Evolutionary conservation across 139 green algal species (phyloP).

Genomic region (Mychonastes homosphaera): DNA sequence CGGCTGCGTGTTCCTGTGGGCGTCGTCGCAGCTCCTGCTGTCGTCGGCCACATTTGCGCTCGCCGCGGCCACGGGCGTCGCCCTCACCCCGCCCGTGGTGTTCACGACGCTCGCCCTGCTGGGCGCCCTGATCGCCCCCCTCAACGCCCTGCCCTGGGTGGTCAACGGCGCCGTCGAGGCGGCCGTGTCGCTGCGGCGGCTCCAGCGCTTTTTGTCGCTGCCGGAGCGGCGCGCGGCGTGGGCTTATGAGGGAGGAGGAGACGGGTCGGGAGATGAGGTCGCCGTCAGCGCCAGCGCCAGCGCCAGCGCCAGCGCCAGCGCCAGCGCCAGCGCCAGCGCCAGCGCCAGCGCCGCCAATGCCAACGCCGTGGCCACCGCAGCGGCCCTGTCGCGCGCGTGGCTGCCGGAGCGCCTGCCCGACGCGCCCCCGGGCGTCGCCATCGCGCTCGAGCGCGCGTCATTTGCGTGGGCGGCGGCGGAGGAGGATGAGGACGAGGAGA

Average conservation of each 20-base stretch:
- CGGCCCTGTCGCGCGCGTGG: slow-evolving; percentile 5
- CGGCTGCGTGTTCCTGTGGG: slow-evolving; percentile 86
- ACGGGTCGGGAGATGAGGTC: too few relatives aligned
- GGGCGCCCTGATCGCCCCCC: slow-evolving; percentile 58
- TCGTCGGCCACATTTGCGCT: slow-evolving; percentile 48
- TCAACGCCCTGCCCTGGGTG: slow-evolving; percentile 70
- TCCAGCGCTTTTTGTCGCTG: slow-evolving; percentile 33
- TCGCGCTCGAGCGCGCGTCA: too few relatives aligned
- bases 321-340: too few relatives aligned
- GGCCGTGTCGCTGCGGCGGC: slow-evolving; percentile 45
- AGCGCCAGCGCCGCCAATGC: too few relatives aligned
- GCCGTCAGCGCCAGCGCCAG: too few relatives aligned
- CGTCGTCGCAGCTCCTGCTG: slow-evolving; percentile 66
- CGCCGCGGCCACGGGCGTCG: slow-evolving; percentile 38
- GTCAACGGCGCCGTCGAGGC: slow-evolving; percentile 73
- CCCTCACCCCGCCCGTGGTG: slow-evolving; percentile 7
- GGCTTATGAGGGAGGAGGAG: too few relatives aligned
- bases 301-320: too few relatives aligned
- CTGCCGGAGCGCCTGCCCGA: not conserved
- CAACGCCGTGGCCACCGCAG: too few relatives aligned
- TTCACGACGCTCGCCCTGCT: slow-evolving; percentile 84
- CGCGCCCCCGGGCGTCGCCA: too few relatives aligned
- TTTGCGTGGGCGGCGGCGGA: too few relatives aligned
- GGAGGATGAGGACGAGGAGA: too few relatives aligned
- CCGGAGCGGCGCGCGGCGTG: slow-evolving; percentile 7